Conservation (phyloP, 768 basidiomycete species). For the Rhodotorula taiwanensis region DNA sequence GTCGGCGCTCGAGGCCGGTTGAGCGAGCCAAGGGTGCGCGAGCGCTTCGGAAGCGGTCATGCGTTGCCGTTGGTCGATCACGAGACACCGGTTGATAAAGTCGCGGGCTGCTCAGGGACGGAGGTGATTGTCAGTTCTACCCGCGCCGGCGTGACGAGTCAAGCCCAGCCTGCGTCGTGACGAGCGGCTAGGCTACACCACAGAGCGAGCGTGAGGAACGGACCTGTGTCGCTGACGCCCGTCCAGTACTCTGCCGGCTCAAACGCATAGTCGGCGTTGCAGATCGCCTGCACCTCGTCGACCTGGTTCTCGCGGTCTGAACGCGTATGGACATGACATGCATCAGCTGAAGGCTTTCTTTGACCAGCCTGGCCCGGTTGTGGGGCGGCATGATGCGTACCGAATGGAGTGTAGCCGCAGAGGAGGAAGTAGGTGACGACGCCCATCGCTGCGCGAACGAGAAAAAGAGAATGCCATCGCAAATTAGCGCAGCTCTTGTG, state of each 20-base stretch:
- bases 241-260: conserved; percentile 74
- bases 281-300: conserved; percentile 92
- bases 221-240: conserved; percentile 51
- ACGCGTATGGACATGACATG: background rate
- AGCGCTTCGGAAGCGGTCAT: conserved; percentile 71
- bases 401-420: conserved; percentile 87
- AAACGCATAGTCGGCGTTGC: conserved; percentile 86
- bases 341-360: background rate
- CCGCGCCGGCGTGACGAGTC: too few species aligned
- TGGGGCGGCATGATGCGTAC: conserved; percentile 44
- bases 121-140: conserved; percentile 38
- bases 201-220: background rate
- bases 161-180: background rate
- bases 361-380: background rate
- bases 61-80: conserved; percentile 69
- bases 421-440: conserved; percentile 97
- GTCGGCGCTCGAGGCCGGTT: conserved; percentile 47
- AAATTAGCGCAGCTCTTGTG: too few species aligned
- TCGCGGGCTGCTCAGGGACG: conserved; percentile 59
- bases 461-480: conserved; percentile 47
- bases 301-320: conserved; percentile 62
- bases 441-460: conserved; percentile 75
- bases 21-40: conserved; percentile 67
- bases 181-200: too few species aligned
- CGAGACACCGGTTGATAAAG: conserved; percentile 77